These are phyloP conservation scores for Theileria orientalis DNA, from an alignment of 169 alveolate genomes.

Conservation along the genomic window DNA sequence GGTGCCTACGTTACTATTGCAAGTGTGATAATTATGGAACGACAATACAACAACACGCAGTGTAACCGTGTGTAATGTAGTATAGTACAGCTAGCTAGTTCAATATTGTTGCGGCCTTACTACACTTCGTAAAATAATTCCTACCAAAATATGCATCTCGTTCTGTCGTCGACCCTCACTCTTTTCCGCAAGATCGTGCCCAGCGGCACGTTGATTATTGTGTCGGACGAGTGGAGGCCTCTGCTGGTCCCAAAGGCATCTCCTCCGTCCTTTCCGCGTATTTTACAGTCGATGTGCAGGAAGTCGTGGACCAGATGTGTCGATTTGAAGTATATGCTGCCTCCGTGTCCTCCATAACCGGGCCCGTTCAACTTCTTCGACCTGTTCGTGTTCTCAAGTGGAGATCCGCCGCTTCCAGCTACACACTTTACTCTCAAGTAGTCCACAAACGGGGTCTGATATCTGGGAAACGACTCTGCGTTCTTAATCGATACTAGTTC, in stretches of 20 bases:
- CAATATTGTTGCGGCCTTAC: too few species aligned
- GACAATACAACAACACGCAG: too few species aligned
- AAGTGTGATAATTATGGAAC: not conserved
- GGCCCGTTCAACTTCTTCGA: slow-evolving; percentile 71
- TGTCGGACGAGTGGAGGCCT: slow-evolving; percentile 70
- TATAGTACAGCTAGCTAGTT: too few species aligned
- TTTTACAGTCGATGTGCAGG: slow-evolving; percentile 67
- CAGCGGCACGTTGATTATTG: slow-evolving; percentile 68
- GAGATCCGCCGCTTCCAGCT: slow-evolving; percentile 78
- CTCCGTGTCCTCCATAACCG: slow-evolving; percentile 83
- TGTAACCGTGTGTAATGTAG: too few species aligned
- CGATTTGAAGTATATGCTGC: slow-evolving; percentile 68
- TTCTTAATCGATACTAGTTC: slow-evolving; percentile 46
- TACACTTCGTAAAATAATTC: too few species aligned
- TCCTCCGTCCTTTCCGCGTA: slow-evolving; percentile 71
- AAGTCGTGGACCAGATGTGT: slow-evolving; percentile 70
- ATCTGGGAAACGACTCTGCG: slow-evolving; percentile 63
- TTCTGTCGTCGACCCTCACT: slow-evolving; percentile 46
- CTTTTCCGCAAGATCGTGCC: slow-evolving; percentile 76
- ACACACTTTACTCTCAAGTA: slow-evolving; percentile 66
- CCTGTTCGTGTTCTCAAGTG: slow-evolving; percentile 66
- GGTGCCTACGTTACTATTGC: slow-evolving; percentile 48
- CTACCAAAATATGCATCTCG: slow-evolving; percentile 56
- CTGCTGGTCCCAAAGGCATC: slow-evolving; percentile 75
- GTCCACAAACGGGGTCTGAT: slow-evolving; percentile 74